Base-by-base conservation (phyloP, 768 basidiomycete species). In the Suillus occidentalis region DNA sequence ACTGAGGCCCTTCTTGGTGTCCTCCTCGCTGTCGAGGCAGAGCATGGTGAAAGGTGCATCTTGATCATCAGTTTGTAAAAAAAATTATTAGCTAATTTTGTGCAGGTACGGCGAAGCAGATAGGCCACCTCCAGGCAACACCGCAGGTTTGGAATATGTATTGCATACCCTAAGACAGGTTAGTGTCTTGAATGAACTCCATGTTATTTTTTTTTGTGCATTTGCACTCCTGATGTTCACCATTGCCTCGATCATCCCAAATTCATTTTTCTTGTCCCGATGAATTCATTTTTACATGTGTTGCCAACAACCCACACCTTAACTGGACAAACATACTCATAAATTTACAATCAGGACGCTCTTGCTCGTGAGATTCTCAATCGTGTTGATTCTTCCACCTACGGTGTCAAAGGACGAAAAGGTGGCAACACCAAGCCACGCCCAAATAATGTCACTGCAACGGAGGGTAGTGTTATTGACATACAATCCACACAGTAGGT, bases 1-100 rank as follows among this genome's bases (percentile, higher is more conserved):
- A 92, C 94, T 20, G 94, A 97, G 74, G 94, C 94, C 0, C 81
- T 97, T 49, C 81, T 97, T 36, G 95, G 94, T 61, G 90, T 94
- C 64, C 79, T 96, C 61, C 81, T 95, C 45, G 82, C 88, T 53
- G 71, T 77, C 28, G 76, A 78, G 60, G 71, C 75, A 39, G 74
- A 72, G 3, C 69, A 67, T 43, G 34, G 67, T 49, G 68, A 71
- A 50, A 53, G 73, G 68, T 16, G 78, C 81, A 43, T 67, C 70
- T n/a, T 70, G 82, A 4, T 81, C 81, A 42, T 42, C 1, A 28
- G 12, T 20, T 42, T 22, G 12, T 14, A 25, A 12, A 13, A 13
- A 42, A 31, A 28, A 16, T 7, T 40, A 18, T 18, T 59, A 0
- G 14, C 40, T 42, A 20, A 42, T 20, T 20, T 25, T 42, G 18